These are phyloP conservation scores for Eutrema yunnanense DNA, from an alignment of 345 rosid genomes.

Conservation along the genomic window DNA sequence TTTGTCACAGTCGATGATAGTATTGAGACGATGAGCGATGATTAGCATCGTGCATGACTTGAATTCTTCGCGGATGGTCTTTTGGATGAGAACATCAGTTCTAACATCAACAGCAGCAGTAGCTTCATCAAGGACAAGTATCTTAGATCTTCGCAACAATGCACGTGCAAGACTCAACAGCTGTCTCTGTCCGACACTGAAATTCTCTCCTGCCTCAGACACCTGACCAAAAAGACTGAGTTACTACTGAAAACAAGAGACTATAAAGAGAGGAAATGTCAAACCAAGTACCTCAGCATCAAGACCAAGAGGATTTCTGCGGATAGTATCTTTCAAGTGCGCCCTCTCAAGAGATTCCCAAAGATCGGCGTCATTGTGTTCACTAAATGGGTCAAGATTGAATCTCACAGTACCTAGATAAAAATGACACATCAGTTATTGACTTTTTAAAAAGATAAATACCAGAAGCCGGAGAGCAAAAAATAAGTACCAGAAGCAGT, in stretches of 20 bases:
- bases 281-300: conserved; percentile 67
- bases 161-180: conserved; percentile 97
- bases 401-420: conserved; percentile 82
- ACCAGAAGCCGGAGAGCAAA: not conserved
- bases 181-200: conserved; percentile 98
- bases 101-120: conserved; percentile 99
- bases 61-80: conserved; percentile 96
- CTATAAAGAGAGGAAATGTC: not conserved
- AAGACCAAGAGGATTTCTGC: conserved; percentile 80
- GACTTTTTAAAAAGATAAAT: not conserved
- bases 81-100: conserved; percentile 97
- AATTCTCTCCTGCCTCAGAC: conserved; percentile 94
- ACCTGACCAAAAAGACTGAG: conserved; percentile 41
- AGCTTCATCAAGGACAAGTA: conserved; percentile 97
- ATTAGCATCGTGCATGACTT: conserved; percentile 93
- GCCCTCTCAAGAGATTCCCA: conserved; percentile 99
- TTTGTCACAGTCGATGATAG: conserved; percentile 89
- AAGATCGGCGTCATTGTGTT: conserved; percentile 95
- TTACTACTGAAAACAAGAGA: conserved; percentile 10
- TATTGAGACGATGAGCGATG: conserved; percentile 95
- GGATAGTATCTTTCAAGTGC: conserved; percentile 80
- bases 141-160: conserved; percentile 87
- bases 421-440: not conserved
- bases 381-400: conserved; percentile 95
- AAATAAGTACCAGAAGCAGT: not conserved